phyloP scores from a whole-genome alignment of 352 stramenopile species.

The Phytophthora nicotianae region DNA sequence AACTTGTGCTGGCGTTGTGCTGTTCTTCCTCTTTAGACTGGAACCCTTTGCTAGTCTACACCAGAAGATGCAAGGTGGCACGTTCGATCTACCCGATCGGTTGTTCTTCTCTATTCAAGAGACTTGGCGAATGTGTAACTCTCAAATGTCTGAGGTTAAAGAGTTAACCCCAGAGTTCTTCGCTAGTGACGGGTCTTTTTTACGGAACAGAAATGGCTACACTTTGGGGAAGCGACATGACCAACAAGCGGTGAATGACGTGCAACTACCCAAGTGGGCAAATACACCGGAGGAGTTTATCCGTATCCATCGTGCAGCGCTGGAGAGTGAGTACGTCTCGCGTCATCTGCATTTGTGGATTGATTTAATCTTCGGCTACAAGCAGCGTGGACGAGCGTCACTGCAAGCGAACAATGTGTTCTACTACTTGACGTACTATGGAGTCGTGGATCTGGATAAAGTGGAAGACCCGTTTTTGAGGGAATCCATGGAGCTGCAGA shows the following conservation, averaged over 20 bases:
- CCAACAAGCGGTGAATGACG: constrained; percentile 89
- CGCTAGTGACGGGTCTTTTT: constrained; percentile 91
- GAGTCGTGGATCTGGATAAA: constrained; percentile 96
- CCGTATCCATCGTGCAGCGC: constrained; percentile 92
- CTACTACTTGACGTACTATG: constrained; percentile 93
- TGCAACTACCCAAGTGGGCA: constrained; percentile 97
- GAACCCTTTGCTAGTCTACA: constrained; percentile 98
- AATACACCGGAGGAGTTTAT: constrained; percentile 96
- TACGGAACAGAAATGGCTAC: constrained; percentile 96
- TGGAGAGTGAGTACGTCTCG: constrained; percentile 99
- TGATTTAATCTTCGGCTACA: constrained; percentile 99
- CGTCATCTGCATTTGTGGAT: constrained; percentile 98
- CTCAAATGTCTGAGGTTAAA: constrained; percentile 98
- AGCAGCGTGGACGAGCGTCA: constrained; percentile 95
- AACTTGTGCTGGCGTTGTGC: constrained; percentile 95
- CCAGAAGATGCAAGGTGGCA: constrained; percentile 94
- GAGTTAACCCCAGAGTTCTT: constrained; percentile 99
- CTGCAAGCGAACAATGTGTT: constrained; percentile 97
- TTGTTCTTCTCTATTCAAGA: constrained; percentile 97
- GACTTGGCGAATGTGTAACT: constrained; percentile 98
- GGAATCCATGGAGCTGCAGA: constrained; percentile 97
- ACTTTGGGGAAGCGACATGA: constrained; percentile 93
- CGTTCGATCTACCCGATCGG: constrained; percentile 98
- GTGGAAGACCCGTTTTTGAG: constrained; percentile 95
- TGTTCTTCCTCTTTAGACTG: constrained; percentile 98